A percentile compares a stretch with the other conserved stretches of the same genome.
These are phyloP conservation scores for Babesia ovata DNA, from an alignment of 169 alveolate species.

Conservation along the genomic window DNA sequence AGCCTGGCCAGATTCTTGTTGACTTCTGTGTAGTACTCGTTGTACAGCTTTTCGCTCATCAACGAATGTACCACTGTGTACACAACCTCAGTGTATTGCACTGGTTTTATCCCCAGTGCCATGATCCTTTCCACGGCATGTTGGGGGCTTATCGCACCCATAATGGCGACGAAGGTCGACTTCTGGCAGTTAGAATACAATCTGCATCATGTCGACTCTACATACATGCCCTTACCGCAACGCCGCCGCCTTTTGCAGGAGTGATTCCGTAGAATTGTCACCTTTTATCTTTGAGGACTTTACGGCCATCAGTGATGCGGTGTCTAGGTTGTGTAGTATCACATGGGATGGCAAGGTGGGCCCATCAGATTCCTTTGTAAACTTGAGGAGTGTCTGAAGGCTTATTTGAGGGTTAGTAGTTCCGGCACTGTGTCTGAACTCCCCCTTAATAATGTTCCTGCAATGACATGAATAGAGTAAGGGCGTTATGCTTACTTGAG, in stretches of 20 bases:
- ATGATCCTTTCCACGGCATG: conserved; percentile 53
- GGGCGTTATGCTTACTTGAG: conserved; percentile 14
- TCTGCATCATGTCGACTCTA: not conserved
- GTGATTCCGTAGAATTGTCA: conserved; percentile 20
- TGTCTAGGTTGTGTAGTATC: conserved; percentile 9
- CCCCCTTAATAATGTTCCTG: conserved; percentile 44
- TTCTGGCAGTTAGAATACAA: conserved; percentile 46
- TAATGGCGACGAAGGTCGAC: conserved; percentile 50
- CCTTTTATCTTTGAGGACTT: conserved; percentile 10
- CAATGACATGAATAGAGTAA: too few species aligned
- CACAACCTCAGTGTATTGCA: conserved; percentile 48
- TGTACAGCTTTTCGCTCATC: conserved; percentile 48
- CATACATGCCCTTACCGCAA: conserved; percentile 1
- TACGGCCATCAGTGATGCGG: conserved; percentile 1
- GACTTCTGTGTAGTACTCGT: conserved; percentile 34
- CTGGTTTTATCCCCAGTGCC: conserved; percentile 27
- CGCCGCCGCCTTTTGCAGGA: conserved; percentile 46
- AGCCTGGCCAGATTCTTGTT: conserved; percentile 17
- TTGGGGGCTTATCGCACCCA: conserved; percentile 45
- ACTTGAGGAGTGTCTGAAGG: conserved; percentile 32
- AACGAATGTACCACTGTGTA: conserved; percentile 26
- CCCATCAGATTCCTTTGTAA: not conserved
- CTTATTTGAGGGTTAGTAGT: conserved; percentile 14
- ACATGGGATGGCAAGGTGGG: not conserved
- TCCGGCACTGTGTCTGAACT: conserved; percentile 16